Evolutionary conservation across 108 stramenopile species (phyloP).

Genomic region (Cyclotella kingstonii): DNA sequence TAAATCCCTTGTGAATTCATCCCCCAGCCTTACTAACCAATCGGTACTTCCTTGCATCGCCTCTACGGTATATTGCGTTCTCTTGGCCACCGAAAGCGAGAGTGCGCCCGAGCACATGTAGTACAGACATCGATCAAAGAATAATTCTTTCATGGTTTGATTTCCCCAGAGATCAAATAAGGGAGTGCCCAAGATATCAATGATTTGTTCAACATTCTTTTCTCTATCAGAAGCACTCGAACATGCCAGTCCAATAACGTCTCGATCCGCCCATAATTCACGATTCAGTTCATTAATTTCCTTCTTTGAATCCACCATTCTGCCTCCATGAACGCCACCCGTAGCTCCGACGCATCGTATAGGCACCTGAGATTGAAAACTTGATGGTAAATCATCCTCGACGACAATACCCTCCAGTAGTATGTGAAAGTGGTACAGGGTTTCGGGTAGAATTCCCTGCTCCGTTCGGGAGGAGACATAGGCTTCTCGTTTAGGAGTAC

Average conservation of each 20-base stretch:
- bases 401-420: constrained; percentile 31
- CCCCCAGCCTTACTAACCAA: constrained; percentile 31
- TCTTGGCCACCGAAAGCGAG: constrained; percentile 19
- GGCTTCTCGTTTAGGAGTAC: constrained; percentile 36
- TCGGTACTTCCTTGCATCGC: constrained; percentile 29
- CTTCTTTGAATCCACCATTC: constrained; percentile 17
- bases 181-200: constrained; percentile 21
- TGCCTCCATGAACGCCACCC: constrained; percentile 36
- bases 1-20: constrained; percentile 16
- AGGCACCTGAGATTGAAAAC: constrained; percentile 29
- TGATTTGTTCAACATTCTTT: constrained; percentile 25
- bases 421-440: constrained; percentile 44
- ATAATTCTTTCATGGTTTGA: constrained; percentile 32
- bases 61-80: constrained; percentile 29
- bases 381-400: constrained; percentile 32
- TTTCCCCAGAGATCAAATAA: constrained; percentile 31
- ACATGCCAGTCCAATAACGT: constrained; percentile 22
- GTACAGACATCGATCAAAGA: constrained; percentile 33
- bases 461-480: constrained; percentile 34
- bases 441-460: constrained; percentile 30
- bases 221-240: constrained; percentile 10
- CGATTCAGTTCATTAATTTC: constrained; percentile 38
- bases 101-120: constrained; percentile 29
- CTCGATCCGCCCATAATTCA: constrained; percentile 20
- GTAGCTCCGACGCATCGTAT: constrained; percentile 37